Evolutionary conservation across 495 filamentous ascomycete species (phyloP), one percentile per base, ranked within the genome.

Genomic region (Aspergillus campestris): DNA sequence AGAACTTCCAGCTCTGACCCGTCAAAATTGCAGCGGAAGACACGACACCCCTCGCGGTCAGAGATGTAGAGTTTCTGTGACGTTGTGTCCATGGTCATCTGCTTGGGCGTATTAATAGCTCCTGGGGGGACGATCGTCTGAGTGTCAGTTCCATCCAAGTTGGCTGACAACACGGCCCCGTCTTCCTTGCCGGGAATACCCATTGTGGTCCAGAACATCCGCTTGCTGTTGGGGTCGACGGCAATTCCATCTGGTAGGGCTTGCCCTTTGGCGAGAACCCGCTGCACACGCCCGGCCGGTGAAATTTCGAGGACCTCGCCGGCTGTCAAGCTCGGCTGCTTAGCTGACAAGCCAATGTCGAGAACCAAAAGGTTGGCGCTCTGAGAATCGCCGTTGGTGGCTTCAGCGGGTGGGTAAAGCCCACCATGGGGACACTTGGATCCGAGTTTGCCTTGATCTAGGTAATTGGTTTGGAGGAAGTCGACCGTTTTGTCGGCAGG

Each of bases 121-220:
- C 71, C 72, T 0, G 42, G 38, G 0, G 61, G 50, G 2, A 77
- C 44, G 4, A 73, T 18, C 5, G 53, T 61, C 29, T 60, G 42
- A 37, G 64, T 47, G 36, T 66, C 60, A 11, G 41, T 62, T 8
- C 66, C 66, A 41, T 72, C 64, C 6, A 71, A 47, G 18, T 67
- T 64, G 43, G 60, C 54, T 8, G 64, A 69, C 34, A 63, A 53
- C 1, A 79, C 59, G 1, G 53, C 43, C 1, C 75, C 74, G 47
- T 75, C 70, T 12, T 60, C 52, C 35, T 60, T 55, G 8, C 57
- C 59, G 6, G 64, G 61, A 29, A 53, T 32, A 7, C 74, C 73
- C 73, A 78, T 78, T 48, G 56, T 62, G 27, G 71, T 74, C 73
- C 74, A 78, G 57, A 72, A 75, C 11, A 80, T 58, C 8, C 61